Base-by-base conservation (phyloP, 2,329 filamentous ascomycete species). In the Coleophoma eucalyptorum region DNA sequence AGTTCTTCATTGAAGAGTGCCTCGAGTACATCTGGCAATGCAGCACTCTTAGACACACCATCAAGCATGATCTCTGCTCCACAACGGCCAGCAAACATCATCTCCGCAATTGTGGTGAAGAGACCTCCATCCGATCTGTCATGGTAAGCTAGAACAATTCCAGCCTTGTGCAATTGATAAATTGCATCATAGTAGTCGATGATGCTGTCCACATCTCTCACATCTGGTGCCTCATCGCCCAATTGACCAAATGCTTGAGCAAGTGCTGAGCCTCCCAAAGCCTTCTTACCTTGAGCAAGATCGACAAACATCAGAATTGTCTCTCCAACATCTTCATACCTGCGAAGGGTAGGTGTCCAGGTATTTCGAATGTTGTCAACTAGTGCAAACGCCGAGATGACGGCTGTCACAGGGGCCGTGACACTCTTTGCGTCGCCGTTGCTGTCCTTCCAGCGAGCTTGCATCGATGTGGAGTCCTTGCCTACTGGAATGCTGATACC, bases 391-490 rank as follows among this genome's bases (percentile, higher is more conserved):
- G 94, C 90, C 5, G 94, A 91, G 60, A 97, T 91, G 50, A 97
- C 86, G 5, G 96, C 79, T 1, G 93, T 96, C 61, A 97, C 82
- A 1, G 94, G 94, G 4, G 94, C 90, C 35, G 90, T 97, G 46
- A 97, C 93, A 58, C 92, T 92, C 73, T 89, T 94, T 13, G 79
- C 72, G 55, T 88, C 78, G 16, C 82, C 80, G 31, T 76, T 81
- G 50, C 79, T 74, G 54, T 93, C 88, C 64, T 84, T 87, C 94
- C 94, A 97, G 50, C 90, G 90, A 63, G 95, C 93, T 77, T 97
- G 97, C 94, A 99, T 97, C 3, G 92, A 97, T 70, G 95, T 96
- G 0, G 93, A 97, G 69, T 99, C 94, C 72, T 99, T 97, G 50
- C 94, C 94, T 8, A 97, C 94, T 4, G 94, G 94, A 53, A 99